Evolutionary conservation across 495 filamentous ascomycete species (phyloP).

Genomic region (Aspergillus conjunctus): DNA sequence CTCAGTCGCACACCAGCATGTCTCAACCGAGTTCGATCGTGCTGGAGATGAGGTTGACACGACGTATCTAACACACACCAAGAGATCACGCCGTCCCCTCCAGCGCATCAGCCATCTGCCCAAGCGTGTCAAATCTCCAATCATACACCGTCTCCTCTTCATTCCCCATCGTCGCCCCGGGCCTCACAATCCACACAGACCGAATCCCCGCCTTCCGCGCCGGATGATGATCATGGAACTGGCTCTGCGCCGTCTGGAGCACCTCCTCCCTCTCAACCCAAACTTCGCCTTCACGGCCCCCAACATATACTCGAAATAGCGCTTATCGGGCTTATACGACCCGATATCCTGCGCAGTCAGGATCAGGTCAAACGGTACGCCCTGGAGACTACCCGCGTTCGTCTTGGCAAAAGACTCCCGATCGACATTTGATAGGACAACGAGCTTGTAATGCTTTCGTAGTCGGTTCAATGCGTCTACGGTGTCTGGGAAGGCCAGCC

Average conservation of each 20-base stretch:
- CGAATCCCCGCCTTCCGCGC: slow-evolving; percentile 61
- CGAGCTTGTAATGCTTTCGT: slow-evolving; percentile 62
- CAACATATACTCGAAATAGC: slow-evolving; percentile 71
- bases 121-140: slow-evolving; percentile 65
- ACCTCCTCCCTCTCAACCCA: slow-evolving; percentile 55
- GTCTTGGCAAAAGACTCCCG: slow-evolving; percentile 60
- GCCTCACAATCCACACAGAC: slow-evolving; percentile 72
- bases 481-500: slow-evolving; percentile 69
- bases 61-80: too few relatives aligned
- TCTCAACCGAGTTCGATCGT: not conserved
- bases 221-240: slow-evolving; percentile 72
- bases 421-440: slow-evolving; percentile 74
- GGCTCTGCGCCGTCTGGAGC: slow-evolving; percentile 68
- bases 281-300: slow-evolving; percentile 54
- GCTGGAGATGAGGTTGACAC: too few relatives aligned
- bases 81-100: not conserved
- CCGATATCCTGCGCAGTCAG: slow-evolving; percentile 78
- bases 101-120: slow-evolving; percentile 67
- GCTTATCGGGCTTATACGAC: slow-evolving; percentile 68
- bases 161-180: slow-evolving; percentile 46
- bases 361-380: slow-evolving; percentile 62
- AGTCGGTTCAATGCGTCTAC: slow-evolving; percentile 60
- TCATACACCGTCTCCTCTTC: slow-evolving; percentile 50
- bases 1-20: not conserved
- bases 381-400: slow-evolving; percentile 50